Conservation (phyloP, 805 yeast species). For the Metschnikowia cerradonensis region DNA sequence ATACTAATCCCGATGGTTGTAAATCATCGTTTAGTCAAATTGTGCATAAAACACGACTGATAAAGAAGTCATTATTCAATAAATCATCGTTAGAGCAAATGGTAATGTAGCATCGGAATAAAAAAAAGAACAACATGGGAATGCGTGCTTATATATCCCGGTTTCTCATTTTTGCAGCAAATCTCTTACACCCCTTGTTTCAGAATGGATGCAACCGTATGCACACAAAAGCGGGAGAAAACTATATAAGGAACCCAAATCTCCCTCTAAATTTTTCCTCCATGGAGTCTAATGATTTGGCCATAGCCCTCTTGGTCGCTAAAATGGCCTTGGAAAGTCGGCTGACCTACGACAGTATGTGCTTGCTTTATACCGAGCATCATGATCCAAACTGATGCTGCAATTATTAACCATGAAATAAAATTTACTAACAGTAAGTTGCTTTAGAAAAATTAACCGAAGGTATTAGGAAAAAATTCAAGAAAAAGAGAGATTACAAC, state of each 20-base stretch:
- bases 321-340: conserved; percentile 6
- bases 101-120: neutral
- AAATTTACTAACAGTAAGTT: conserved; percentile 1
- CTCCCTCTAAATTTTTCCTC: neutral
- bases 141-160: neutral
- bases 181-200: conserved; percentile 2
- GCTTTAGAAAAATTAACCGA: conserved; percentile 6
- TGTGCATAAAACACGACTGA: too few relatives aligned
- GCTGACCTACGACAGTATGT: conserved; percentile 11
- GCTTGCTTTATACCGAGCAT: neutral
- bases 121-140: neutral
- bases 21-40: neutral
- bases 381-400: neutral
- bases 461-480: neutral
- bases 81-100: too few relatives aligned
- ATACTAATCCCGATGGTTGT: neutral
- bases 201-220: neutral
- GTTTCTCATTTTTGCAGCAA: conserved; percentile 1
- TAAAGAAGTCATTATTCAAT: too few relatives aligned
- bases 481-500: neutral
- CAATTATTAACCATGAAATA: too few relatives aligned
- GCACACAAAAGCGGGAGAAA: neutral
- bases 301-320: conserved; percentile 15
- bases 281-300: conserved; percentile 12
- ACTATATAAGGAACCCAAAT: neutral